Conservation (phyloP, 495 filamentous ascomycete genomes). For the Physcia stellaris region DNA sequence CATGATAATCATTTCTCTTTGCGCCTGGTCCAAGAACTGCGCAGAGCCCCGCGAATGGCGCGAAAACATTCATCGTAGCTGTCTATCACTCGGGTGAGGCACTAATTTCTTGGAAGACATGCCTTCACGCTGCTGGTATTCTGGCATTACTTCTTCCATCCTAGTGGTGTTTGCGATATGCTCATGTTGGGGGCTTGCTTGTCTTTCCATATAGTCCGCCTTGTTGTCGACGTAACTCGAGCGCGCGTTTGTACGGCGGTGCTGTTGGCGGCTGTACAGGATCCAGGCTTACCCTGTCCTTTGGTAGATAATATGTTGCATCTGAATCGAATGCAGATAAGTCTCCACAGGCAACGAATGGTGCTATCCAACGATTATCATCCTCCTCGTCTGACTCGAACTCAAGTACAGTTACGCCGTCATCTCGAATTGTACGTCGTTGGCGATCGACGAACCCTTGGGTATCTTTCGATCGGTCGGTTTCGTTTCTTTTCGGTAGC, state of each 20-base stretch:
- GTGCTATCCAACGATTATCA: constrained; percentile 66
- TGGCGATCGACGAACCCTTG: constrained; percentile 5
- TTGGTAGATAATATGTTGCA: constrained; percentile 77
- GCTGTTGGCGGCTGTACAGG: constrained; percentile 95
- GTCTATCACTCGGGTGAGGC: too few species aligned
- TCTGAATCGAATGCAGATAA: constrained; percentile 90
- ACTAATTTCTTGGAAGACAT: background rate
- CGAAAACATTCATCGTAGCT: too few species aligned
- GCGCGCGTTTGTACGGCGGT: constrained; percentile 79
- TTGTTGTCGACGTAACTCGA: constrained; percentile 66
- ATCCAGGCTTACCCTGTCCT: constrained; percentile 64
- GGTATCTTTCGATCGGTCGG: background rate
- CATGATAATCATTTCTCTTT: too few species aligned
- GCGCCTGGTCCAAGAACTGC: too few species aligned
- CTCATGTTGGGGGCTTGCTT: too few species aligned
- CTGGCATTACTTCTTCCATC: background rate
- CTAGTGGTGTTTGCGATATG: too few species aligned
- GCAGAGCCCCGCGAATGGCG: too few species aligned
- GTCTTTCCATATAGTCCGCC: constrained; percentile 80
- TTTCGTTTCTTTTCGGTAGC: background rate
- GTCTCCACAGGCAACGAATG: constrained; percentile 92
- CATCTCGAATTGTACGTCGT: constrained; percentile 21
- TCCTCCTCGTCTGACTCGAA: constrained; percentile 38
- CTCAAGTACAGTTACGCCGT: constrained; percentile 51
- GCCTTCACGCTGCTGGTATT: background rate